phyloP scores from a whole-genome alignment of 768 basidiomycete species.

The Trametes cinnabarina region DNA sequence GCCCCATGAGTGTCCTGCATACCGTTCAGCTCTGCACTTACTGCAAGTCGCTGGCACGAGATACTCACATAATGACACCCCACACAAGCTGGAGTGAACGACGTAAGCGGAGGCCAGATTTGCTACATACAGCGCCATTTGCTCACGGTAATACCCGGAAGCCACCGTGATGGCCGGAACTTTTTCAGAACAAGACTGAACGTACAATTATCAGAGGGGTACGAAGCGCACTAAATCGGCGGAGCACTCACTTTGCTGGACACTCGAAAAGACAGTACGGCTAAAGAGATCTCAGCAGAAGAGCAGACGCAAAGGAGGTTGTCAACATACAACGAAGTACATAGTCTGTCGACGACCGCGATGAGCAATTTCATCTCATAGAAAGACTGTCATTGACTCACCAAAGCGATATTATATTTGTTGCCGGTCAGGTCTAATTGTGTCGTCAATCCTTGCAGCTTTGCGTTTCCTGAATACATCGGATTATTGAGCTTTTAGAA shows the following conservation, averaged over 20 bases:
- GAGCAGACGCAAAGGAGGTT: neutral
- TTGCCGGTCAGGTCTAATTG: constrained; percentile 57
- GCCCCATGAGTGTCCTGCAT: constrained; percentile 57
- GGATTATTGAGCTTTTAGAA: too few species aligned
- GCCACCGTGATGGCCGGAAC: constrained; percentile 67
- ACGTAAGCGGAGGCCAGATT: too few species aligned
- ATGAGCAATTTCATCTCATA: neutral
- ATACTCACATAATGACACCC: constrained; percentile 59
- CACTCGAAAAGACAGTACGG: constrained; percentile 10
- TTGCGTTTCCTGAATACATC: constrained; percentile 27
- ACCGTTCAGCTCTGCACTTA: neutral
- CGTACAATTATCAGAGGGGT: too few species aligned
- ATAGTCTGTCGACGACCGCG: constrained; percentile 45
- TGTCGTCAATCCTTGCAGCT: constrained; percentile 45
- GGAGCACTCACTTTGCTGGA: neutral
- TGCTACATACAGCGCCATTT: too few species aligned
- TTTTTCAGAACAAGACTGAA: constrained; percentile 55
- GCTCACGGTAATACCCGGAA: constrained; percentile 61
- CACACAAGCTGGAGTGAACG: constrained; percentile 46
- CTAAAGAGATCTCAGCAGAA: neutral
- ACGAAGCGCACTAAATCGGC: too few species aligned
- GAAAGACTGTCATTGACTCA: constrained; percentile 25
- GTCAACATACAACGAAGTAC: constrained; percentile 60
- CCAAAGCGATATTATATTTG: constrained; percentile 66
- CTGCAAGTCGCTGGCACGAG: too few species aligned